These are phyloP conservation scores for Chalara sp. DNA, from an alignment of 2,329 filamentous ascomycete genomes.

Conservation along the genomic window DNA sequence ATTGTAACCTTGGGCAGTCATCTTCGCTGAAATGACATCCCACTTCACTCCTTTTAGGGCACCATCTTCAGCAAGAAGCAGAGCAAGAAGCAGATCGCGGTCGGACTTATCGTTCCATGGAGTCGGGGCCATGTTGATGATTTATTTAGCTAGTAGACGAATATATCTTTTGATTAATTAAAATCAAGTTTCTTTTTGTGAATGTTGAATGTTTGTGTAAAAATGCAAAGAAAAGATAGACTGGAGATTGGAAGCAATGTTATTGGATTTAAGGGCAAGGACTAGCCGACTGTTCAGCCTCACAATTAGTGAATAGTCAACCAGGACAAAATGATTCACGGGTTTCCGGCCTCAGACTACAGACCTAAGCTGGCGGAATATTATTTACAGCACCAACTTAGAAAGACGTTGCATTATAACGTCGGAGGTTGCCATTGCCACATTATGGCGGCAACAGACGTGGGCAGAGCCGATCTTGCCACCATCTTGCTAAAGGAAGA, in stretches of 20 bases:
- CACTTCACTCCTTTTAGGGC: slow-evolving; percentile 19
- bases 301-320: background rate
- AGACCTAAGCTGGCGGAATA: too few relatives aligned
- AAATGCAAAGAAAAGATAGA: background rate
- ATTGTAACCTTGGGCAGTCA: slow-evolving; percentile 17
- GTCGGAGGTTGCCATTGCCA: too few relatives aligned
- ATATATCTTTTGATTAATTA: background rate
- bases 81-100: slow-evolving; percentile 22
- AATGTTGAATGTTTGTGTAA: background rate
- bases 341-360: too few relatives aligned
- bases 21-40: slow-evolving; percentile 13
- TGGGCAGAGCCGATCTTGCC: too few relatives aligned
- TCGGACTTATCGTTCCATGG: slow-evolving; percentile 22
- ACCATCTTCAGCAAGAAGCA: slow-evolving; percentile 18
- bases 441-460: too few relatives aligned
- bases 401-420: too few relatives aligned
- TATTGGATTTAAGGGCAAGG: background rate
- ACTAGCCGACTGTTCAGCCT: background rate
- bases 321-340: background rate
- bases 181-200: background rate
- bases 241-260: background rate
- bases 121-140: slow-evolving; percentile 12
- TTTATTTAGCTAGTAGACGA: background rate
- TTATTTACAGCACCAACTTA: too few relatives aligned
- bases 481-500: too few relatives aligned